phyloP scores from a whole-genome alignment of 306 rosid genomes.

The Quillaja saponaria region DNA sequence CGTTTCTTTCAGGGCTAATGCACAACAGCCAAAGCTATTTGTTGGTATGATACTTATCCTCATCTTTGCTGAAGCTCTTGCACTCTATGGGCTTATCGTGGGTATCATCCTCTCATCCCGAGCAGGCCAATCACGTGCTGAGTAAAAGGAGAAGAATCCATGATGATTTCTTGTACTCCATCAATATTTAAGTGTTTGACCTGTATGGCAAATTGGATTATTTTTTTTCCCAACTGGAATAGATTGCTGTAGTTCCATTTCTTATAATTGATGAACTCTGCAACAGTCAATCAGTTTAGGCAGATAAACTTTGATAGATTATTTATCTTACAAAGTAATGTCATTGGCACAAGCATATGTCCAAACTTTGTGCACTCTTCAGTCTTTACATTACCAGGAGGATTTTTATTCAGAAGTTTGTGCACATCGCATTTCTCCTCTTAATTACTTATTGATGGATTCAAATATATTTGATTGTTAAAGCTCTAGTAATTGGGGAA shows the following conservation, averaged over 20 bases:
- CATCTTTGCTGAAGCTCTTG: slow-evolving; percentile 80
- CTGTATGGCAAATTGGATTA: slow-evolving; percentile 11
- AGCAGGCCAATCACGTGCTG: slow-evolving; percentile 80
- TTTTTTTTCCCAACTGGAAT: slow-evolving; percentile 1
- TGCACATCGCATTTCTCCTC: too few species aligned
- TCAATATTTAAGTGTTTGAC: slow-evolving; percentile 15
- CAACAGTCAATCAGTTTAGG: not conserved
- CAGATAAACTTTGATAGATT: too few species aligned
- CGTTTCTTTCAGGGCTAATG: slow-evolving; percentile 61
- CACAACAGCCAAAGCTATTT: slow-evolving; percentile 86
- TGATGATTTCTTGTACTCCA: slow-evolving; percentile 13
- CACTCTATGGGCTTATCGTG: slow-evolving; percentile 78
- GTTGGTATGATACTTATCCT: slow-evolving; percentile 83
- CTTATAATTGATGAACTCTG: slow-evolving; percentile 20
- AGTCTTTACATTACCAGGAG: too few species aligned
- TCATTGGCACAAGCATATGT: too few species aligned
- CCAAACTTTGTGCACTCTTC: too few species aligned
- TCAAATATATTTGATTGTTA: too few species aligned
- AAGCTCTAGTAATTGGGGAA: too few species aligned
- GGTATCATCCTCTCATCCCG: slow-evolving; percentile 86
- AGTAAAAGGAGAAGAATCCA: slow-evolving; percentile 29
- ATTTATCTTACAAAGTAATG: too few species aligned
- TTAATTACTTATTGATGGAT: too few species aligned
- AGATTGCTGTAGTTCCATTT: slow-evolving; percentile 24
- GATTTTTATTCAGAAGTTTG: too few species aligned